Conservation (phyloP, 2,329 filamentous ascomycete genomes). For the Fusarium sp. region DNA sequence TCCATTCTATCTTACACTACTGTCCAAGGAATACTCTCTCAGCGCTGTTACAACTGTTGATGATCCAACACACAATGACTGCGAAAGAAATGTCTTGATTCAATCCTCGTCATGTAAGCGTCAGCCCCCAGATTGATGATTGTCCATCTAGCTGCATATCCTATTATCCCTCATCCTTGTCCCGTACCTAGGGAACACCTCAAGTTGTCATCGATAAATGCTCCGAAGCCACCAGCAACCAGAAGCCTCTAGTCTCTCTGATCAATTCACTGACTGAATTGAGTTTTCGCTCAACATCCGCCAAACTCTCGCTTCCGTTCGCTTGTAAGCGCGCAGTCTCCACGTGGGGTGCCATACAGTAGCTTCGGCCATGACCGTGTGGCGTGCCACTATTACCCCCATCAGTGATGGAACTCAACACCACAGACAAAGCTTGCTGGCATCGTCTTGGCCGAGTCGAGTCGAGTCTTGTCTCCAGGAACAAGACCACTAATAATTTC, state of each 20-base stretch:
- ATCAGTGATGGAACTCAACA: not conserved
- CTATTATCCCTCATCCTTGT: not conserved
- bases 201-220: slow-evolving; percentile 29
- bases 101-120: slow-evolving; percentile 37
- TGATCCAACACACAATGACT: not conserved
- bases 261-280: slow-evolving; percentile 6
- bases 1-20: slow-evolving; percentile 2
- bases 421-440: slow-evolving; percentile 10
- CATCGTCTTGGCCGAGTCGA: not conserved
- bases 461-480: not conserved
- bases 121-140: slow-evolving; percentile 31
- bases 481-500: not conserved
- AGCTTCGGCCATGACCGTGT: slow-evolving; percentile 42
- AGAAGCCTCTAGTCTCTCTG: not conserved
- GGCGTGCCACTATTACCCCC: not conserved
- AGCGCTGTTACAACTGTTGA: slow-evolving; percentile 3
- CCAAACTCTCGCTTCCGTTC: slow-evolving; percentile 26
- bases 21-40: not conserved
- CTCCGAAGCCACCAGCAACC: slow-evolving; percentile 10
- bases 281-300: slow-evolving; percentile 31
- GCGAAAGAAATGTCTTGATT: not conserved
- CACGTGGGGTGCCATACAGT: slow-evolving; percentile 40
- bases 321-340: slow-evolving; percentile 41
- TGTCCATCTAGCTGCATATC: not conserved
- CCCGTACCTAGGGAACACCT: slow-evolving; percentile 4